A percentile compares a stretch with the other conserved stretches of the same genome.
Evolutionary conservation across 331 rosid genomes (phyloP).

Genomic region (Acacia pycnantha): DNA sequence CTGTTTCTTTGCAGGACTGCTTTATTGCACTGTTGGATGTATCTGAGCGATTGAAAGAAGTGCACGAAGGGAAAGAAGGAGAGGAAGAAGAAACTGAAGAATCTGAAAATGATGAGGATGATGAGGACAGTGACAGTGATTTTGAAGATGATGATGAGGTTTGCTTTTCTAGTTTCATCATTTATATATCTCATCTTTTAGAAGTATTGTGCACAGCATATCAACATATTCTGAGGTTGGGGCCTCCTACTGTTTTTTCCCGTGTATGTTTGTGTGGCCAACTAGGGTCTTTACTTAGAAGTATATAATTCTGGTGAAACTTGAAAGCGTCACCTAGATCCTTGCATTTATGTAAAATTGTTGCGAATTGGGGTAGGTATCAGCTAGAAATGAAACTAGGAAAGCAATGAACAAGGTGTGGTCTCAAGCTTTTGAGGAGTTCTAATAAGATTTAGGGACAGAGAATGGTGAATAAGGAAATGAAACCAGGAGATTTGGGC

Average conservation of each 20-base stretch:
- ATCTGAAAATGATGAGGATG: constrained; percentile 42
- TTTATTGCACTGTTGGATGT: constrained; percentile 71
- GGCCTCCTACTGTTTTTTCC: background rate
- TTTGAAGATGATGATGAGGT: constrained; percentile 76
- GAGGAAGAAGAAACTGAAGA: constrained; percentile 48
- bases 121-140: constrained; percentile 47
- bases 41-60: constrained; percentile 53
- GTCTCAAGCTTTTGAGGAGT: background rate
- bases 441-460: background rate
- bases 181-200: constrained; percentile 9
- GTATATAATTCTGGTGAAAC: background rate
- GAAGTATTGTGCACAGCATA: constrained; percentile 2
- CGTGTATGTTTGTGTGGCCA: background rate
- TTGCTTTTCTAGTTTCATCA: constrained; percentile 25
- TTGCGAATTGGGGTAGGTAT: background rate
- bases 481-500: background rate
- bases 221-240: background rate
- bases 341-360: background rate
- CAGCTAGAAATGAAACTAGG: background rate
- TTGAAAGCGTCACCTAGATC: background rate
- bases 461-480: background rate
- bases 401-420: background rate
- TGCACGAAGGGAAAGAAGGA: constrained; percentile 45
- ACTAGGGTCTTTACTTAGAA: background rate
- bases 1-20: constrained; percentile 51